Evolutionary conservation across 2,329 filamentous ascomycete species (phyloP).

Genomic region (Ceratocystis ficicola): DNA sequence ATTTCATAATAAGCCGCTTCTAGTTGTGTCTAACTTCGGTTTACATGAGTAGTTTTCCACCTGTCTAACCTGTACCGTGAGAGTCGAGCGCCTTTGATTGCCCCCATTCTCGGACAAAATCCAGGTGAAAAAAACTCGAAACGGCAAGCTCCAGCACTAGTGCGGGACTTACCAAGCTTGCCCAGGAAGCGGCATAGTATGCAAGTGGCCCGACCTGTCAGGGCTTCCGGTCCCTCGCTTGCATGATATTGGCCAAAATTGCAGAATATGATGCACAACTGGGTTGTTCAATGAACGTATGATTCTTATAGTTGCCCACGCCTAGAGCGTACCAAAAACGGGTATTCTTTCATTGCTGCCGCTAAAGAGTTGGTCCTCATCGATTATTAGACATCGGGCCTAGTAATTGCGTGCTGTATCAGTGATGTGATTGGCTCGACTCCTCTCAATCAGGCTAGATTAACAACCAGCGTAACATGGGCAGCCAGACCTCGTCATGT

Average conservation of each 20-base stretch:
- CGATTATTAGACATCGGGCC: background rate
- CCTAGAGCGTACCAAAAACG: background rate
- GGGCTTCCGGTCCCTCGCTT: slow-evolving; percentile 16
- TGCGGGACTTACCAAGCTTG: background rate
- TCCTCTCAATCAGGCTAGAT: slow-evolving; percentile 25
- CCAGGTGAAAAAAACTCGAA: background rate
- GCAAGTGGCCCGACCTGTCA: slow-evolving; percentile 11
- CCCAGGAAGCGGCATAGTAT: background rate
- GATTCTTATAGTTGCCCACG: background rate
- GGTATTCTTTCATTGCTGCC: background rate
- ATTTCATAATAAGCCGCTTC: no score
- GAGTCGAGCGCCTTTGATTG: background rate
- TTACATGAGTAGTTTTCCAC: slow-evolving; percentile 2
- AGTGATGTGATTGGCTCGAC: slow-evolving; percentile 27
- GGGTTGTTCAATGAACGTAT: no score
- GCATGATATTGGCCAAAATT: slow-evolving; percentile 21
- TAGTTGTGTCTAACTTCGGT: background rate
- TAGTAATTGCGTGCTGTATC: slow-evolving; percentile 29
- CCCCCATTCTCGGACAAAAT: background rate
- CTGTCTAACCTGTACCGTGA: background rate
- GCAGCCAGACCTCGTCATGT: no score
- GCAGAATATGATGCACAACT: background rate
- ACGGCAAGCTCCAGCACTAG: background rate
- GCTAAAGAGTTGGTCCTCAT: background rate
- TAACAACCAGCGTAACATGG: slow-evolving; percentile 2